Evolutionary conservation across 495 filamentous ascomycete genomes (phyloP), one percentile per base, ranked within the genome.

Genomic region (Xylaria curta): DNA sequence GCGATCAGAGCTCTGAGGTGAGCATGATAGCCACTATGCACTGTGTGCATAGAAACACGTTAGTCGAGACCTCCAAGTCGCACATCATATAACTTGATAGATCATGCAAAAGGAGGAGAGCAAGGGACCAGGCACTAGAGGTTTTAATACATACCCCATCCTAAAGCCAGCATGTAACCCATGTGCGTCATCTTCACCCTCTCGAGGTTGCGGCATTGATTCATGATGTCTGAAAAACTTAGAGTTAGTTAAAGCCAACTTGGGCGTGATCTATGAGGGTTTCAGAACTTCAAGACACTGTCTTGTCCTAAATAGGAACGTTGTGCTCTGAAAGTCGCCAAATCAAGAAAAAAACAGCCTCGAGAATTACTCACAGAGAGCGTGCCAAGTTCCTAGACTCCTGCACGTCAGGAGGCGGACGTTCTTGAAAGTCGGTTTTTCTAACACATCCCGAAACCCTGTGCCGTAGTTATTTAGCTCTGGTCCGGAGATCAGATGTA

Each of bases 151-250:
- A 31, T 31, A 6, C 26, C 21, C 65, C 66, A 56, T 17, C 46
- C 63, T 7, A 66, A n/a, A 1, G 36, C 40, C 5, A 58, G 21
- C 33, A 68, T 44, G 13, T 58, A 46, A 1, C 36, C 66, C 51
- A 67, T 58, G 15, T 68, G 49, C 19, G 49, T 58, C 36, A 68
- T 54, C 6, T 58, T 13, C 21, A 59, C 66, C 33, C 24, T 56
- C 66, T 68, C 66, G 33, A 68, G n/a, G 46, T 24, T 58, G 1
- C 15, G 66, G 24, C 66, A 68, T 21, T 58, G 49, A 7, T 58
- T 28, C 33, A 68, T 47, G 51, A 68, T 38, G 36, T 38, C 6
- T 38, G 8, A 3, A 3, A 31, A 31, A 31, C 28, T 31, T 3
- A 3, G 28, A 31, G 28, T 31, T 31, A 31, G 28, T 31, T 31